Evolutionary conservation across 345 rosid species (phyloP).

Genomic region (Combretum micranthum): DNA sequence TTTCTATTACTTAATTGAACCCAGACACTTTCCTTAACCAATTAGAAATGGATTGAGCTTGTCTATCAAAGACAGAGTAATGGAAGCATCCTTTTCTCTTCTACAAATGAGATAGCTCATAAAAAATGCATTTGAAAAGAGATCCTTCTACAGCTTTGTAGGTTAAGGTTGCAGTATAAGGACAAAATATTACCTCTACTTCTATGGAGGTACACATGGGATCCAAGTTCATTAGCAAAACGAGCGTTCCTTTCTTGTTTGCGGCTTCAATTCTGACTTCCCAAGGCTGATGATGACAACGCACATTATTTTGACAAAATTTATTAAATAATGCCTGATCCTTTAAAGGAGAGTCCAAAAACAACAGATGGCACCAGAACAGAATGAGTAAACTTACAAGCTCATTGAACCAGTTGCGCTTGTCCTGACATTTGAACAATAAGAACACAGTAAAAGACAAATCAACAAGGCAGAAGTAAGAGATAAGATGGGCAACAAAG

Average conservation of each 20-base stretch:
- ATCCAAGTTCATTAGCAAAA: slow-evolving; percentile 70
- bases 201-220: slow-evolving; percentile 55
- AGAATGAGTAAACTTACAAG: slow-evolving; percentile 47
- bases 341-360: neutral
- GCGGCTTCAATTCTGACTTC: slow-evolving; percentile 55
- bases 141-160: neutral
- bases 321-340: no score
- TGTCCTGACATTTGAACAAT: slow-evolving; percentile 40
- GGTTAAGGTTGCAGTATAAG: neutral
- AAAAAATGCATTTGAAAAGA: neutral
- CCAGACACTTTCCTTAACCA: no score
- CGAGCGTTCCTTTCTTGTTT: slow-evolving; percentile 41
- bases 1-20: no score
- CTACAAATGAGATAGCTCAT: neutral
- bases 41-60: no score
- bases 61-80: no score
- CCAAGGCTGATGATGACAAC: slow-evolving; percentile 51
- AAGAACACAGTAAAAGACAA: neutral
- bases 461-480: neutral
- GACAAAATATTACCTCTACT: slow-evolving; percentile 52
- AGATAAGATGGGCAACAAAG: no score
- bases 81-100: no score
- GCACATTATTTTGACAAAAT: neutral
- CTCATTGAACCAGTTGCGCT: slow-evolving; percentile 63
- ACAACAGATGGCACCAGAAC: no score